A percentile compares a stretch with the other conserved stretches of the same genome.
These are phyloP conservation scores for Roridomyces roridus DNA, from an alignment of 768 basidiomycete genomes.

Conservation along the genomic window DNA sequence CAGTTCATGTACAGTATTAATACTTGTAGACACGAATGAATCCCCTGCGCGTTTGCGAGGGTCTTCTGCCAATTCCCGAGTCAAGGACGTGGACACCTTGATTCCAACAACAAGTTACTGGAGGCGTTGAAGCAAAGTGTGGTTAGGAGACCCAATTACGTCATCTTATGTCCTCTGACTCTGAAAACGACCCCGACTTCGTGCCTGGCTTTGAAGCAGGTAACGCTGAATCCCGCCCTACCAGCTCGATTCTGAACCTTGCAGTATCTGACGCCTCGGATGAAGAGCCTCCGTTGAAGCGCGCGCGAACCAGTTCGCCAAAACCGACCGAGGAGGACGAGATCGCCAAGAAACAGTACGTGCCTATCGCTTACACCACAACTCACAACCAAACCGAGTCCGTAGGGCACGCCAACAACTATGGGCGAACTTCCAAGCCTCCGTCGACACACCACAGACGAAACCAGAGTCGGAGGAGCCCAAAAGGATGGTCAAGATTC, in stretches of 20 bases:
- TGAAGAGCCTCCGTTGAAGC: slow-evolving; percentile 44
- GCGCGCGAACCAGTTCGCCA: slow-evolving; percentile 35
- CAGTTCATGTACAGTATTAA: too few relatives aligned
- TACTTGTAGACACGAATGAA: too few relatives aligned
- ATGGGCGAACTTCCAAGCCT: slow-evolving; percentile 75
- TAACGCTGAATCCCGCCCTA: slow-evolving; percentile 17
- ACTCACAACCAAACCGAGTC: slow-evolving; percentile 4
- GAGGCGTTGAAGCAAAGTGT: too few relatives aligned
- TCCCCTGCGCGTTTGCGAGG: too few relatives aligned
- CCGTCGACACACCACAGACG: slow-evolving; percentile 44
- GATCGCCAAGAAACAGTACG: slow-evolving; percentile 52
- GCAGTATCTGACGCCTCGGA: slow-evolving; percentile 47
- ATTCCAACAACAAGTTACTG: too few relatives aligned
- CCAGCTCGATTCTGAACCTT: neutral
- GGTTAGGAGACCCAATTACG: too few relatives aligned
- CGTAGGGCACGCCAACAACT: slow-evolving; percentile 64
- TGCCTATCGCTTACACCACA: neutral
- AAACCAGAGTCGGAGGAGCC: slow-evolving; percentile 26
- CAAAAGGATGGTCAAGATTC: slow-evolving; percentile 65
- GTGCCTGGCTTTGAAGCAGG: slow-evolving; percentile 57
- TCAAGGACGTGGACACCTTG: too few relatives aligned
- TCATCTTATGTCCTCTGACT: too few relatives aligned
- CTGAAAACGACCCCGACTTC: slow-evolving; percentile 77
- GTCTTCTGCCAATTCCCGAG: too few relatives aligned
- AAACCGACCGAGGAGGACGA: slow-evolving; percentile 39